phyloP scores from a whole-genome alignment of 139 green algal species.

The Coelastrella sp. region DNA sequence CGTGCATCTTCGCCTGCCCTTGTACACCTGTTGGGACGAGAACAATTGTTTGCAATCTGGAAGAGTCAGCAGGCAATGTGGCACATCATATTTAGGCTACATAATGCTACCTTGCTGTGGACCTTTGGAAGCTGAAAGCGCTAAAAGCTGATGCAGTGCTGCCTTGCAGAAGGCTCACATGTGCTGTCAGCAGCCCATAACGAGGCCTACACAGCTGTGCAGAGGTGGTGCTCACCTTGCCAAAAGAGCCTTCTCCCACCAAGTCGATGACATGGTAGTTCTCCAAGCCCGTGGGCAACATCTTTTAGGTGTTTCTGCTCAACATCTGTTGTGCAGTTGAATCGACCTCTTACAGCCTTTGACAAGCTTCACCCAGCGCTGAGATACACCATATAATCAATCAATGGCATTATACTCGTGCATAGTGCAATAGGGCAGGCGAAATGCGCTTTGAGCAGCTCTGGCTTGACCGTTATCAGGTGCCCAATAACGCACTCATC shows the following conservation, averaged over 20 bases:
- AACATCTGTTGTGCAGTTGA: neutral
- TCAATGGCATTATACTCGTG: neutral
- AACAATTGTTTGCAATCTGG: neutral
- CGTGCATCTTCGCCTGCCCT: conserved; percentile 87
- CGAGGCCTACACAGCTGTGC: neutral
- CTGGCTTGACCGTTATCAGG: neutral
- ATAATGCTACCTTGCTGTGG: neutral
- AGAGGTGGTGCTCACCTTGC: conserved; percentile 74
- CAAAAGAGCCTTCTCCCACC: conserved; percentile 96
- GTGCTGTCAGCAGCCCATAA: neutral
- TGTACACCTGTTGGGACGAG: conserved; percentile 83
- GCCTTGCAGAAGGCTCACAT: neutral
- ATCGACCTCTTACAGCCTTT: neutral
- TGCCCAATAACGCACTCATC: neutral
- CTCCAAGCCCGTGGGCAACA: conserved; percentile 69
- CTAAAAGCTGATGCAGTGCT: neutral
- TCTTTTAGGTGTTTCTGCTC: neutral
- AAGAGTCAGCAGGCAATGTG: neutral
- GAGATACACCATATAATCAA: neutral
- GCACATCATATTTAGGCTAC: neutral
- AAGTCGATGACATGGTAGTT: conserved; percentile 96
- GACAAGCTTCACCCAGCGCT: neutral
- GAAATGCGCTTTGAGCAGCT: neutral
- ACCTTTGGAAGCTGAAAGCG: neutral
- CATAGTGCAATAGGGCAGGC: neutral